Evolutionary conservation across 176 grass and related monocot genomes (phyloP), one percentile per base, ranked within the genome.

Genomic region (Oryza australiensis): DNA sequence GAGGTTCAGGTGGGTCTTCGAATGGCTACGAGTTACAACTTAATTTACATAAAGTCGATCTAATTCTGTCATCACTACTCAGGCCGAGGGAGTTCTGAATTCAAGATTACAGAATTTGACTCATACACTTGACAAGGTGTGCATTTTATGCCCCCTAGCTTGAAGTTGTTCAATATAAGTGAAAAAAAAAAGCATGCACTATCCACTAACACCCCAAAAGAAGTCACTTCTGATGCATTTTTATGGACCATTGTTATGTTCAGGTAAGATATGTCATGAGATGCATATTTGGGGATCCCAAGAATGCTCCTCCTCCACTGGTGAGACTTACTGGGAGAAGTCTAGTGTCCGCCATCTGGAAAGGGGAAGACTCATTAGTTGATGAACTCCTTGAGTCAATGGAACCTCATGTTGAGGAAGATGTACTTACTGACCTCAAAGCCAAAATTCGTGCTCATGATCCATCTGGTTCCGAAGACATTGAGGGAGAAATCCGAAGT

Each of bases 51-150:
- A 49, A 49, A 26, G 68, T 49, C 68, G 16, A 48, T 65, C 11
- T 46, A 69, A 55, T 85, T 86, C 70, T 86, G 26, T 79, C 53
- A 18, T 34, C 57, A 42, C 16, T 80, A 22, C 60, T 64, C 75
- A 99, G 93, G 96, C 96, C 53, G 93, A 99, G 80, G 96, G 96
- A 64, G 93, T 99, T 40, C 88, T 90, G 82, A 99, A 99, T 81
- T 88, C 93, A 72, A 93, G 96, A 84, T 88, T 99, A 82, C 96
- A 99, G 86, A 93, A 95, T 85, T 83, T 99, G 49, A 87, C 88
- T 26, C 90, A 95, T 73, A 99, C 96, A 69, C 96, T 99, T 66
- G 91, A 99, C 82, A 99, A 99, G 92, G 95, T 98, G 83, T 45
- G 29, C 62, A 63, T 86, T 74, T 80, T 75, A 55, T 66, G 33